Percentiles rank a stretch among this genome's conserved stretches.
These are phyloP conservation scores for Ilex aquifolium DNA, from an alignment of 257 asterid species.

Conservation along the genomic window DNA sequence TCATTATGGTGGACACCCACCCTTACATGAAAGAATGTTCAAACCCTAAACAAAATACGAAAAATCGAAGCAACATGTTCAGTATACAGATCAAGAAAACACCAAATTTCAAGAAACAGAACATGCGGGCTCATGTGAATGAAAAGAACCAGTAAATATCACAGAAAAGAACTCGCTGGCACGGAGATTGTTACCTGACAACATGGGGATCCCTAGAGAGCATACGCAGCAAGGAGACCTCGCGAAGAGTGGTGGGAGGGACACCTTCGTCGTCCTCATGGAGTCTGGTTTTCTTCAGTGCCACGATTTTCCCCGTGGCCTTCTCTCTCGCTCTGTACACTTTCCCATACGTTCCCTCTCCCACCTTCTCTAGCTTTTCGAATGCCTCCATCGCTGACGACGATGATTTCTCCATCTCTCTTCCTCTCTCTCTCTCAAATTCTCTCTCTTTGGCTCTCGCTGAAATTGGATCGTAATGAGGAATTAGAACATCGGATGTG, in stretches of 20 bases:
- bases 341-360: conserved; percentile 92
- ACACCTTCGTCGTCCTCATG: conserved; percentile 97
- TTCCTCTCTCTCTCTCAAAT: no score
- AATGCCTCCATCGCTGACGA: conserved; percentile 79
- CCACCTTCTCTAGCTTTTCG: conserved; percentile 93
- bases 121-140: no score
- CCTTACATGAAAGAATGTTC: no score
- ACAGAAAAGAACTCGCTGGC: no score
- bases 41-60: no score
- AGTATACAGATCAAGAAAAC: no score
- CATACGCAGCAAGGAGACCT: conserved; percentile 84
- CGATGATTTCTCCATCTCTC: conserved; percentile 34
- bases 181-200: conserved; percentile 39
- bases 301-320: conserved; percentile 86
- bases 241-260: conserved; percentile 96
- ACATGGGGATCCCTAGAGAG: conserved; percentile 84
- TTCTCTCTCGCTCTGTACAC: conserved; percentile 93
- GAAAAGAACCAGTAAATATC: no score
- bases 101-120: no score
- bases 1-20: no score
- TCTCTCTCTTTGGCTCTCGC: conserved; percentile 1
- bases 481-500: no score
- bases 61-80: no score
- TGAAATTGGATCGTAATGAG: no score
- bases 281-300: conserved; percentile 90